Evolutionary conservation across 1,139 yeast genomes (phyloP), one percentile per base, ranked within the genome.

Genomic region (Schwanniomyces etchellsii): DNA sequence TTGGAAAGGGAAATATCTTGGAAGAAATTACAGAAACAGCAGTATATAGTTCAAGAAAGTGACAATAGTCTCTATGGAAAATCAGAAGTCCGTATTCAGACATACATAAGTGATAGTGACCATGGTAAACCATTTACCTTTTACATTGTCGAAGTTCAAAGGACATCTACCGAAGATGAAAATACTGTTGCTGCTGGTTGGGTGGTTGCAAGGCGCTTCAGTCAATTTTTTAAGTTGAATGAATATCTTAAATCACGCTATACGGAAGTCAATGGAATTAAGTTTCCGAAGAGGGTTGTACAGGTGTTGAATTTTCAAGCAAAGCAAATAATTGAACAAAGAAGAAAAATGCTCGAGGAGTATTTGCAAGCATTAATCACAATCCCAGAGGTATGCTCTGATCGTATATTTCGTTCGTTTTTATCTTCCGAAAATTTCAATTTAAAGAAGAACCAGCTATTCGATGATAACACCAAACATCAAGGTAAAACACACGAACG

Each of bases 121-220:
- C 59, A 63, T 24, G 81, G 82, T 0, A 70, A 67, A 32, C 83
- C 76, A 29, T 81, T 73, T 38, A 74, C 77, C 3, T 60, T 82
- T 33, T 89, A 88, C 52, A 70, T 86, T 25, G 80, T 89, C 26
- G 89, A 81, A 46, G 86, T 88, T 4, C 80, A 78, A 35, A 78
- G 79, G 38, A 52, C 66, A 24, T 59, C 70, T 1, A 54, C 51
- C 16, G 65, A 62, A 9, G 60, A 63, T 34, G 61, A 68, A 3
- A 64, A 66, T 12, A 60, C 60, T 5, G 69, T 72, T 5, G 64
- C 74, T 5, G 86, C 91, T 0, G 86, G 89, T 0, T 89, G 96
- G 96, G 77, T 85, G 30, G 85, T 88, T 20, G 93, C 95, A 0
- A 62, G 96, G 43, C 62, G 97, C 34, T 89, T 78, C 48, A 83